These are phyloP conservation scores for Trichoderma lentiforme DNA, from an alignment of 2,329 filamentous ascomycete genomes.

Conservation along the genomic window DNA sequence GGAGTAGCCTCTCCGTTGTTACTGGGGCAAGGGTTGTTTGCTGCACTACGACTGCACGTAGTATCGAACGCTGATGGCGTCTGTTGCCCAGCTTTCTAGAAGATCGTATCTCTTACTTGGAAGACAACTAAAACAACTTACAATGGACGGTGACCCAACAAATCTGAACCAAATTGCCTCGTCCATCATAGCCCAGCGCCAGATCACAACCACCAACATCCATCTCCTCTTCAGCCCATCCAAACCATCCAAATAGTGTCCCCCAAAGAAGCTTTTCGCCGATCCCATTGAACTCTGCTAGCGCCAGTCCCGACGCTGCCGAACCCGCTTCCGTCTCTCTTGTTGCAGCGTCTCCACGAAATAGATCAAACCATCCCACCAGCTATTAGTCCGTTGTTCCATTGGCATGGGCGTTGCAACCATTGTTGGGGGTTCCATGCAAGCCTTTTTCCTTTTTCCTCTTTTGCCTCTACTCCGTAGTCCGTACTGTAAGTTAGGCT, in stretches of 20 bases:
- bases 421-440: background rate
- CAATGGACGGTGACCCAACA: background rate
- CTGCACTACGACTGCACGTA: background rate
- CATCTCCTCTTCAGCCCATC: background rate
- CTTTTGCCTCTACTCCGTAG: background rate
- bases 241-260: background rate
- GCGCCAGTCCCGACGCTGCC: constrained; percentile 6
- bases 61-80: background rate
- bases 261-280: constrained; percentile 5
- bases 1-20: background rate
- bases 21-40: background rate
- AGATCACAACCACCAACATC: background rate
- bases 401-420: background rate
- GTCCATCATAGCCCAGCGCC: background rate
- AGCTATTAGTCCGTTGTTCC: background rate
- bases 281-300: constrained; percentile 5
- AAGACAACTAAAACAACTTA: background rate
- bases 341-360: constrained; percentile 2
- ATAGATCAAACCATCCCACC: background rate
- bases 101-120: background rate
- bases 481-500: background rate
- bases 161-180: background rate
- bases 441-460: background rate
- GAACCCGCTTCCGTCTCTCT: constrained; percentile 1
- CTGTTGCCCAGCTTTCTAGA: background rate